Evolutionary conservation across 495 filamentous ascomycete genomes (phyloP), one percentile per base, ranked within the genome.

Genomic region (Aspergillus mulundensis): DNA sequence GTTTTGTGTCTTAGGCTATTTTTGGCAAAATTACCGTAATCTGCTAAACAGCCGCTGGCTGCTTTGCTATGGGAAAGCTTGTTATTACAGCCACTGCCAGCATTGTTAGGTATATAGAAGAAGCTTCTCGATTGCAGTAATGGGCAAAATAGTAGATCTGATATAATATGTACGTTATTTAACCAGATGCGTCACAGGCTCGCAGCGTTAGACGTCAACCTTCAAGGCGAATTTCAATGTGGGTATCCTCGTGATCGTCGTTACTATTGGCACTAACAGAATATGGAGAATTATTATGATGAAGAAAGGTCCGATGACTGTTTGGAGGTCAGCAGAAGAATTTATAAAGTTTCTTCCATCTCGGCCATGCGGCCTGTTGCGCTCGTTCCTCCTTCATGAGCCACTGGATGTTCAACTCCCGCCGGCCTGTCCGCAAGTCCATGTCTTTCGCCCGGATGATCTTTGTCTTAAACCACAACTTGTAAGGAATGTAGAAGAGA

Each of bases 381-480:
- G 83, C 83, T 7, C 77, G 70, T 72, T 98, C 93, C 60, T 91
- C 85, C 25, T 83, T 83, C 45, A 93, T 74, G 51, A 97, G 68
- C 51, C 87, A 81, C 21, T 79, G 79, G 32, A 95, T 66, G 69
- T 96, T 89, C 42, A 96, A 72, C 48, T 95, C 91, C n/a, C 92
- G 79, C 30, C 90, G 80, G n/a, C 94, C 94, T 8, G 91, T 96
- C 28, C 83, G 77, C 53, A 98, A 66, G 70, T 98, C 94, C 83
- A 97, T 95, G 43, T 92, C 81, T 19, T 72, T 70, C 5, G 76
- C 63, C 28, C 79, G 73, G 16, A 96, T 75, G 48, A 90, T 77
- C 3, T 78, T 75, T 5, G 93, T 96, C 50, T 72, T 75, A 66
- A 83, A 90, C 59, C 73, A 86, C n/a, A 94, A 5, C 75, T 96